Evolutionary conservation across 257 asterid species (phyloP), one percentile per base, ranked within the genome.

Genomic region (Solanum sparsipilum): DNA sequence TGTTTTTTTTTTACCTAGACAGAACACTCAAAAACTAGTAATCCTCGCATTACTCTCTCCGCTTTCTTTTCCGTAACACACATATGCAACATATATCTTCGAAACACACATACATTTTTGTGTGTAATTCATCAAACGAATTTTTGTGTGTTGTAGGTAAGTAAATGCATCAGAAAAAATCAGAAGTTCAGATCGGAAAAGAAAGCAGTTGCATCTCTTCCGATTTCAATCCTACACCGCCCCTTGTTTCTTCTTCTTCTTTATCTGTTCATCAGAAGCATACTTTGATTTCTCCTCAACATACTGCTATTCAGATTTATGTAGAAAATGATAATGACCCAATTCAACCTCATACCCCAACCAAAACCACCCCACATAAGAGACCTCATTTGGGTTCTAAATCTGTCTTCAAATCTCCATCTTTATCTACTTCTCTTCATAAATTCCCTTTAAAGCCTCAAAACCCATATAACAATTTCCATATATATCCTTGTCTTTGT

Each of bases 131-230:
- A 18, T 23, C 58, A 74, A 10, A 23, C 52, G 32, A 75, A 6
- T 65, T 65, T 25, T 41, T 65, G 29, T 74, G 84, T 44, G 38
- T 41, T 6, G 12, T 31, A 83, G 86, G 34, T 60, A 27, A 93
- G 48, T 41, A 41, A 41, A 41, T 96, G 99, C 99, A 94, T 96
- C 98, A 94, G 93, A 96, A 95, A 87, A 96, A 95, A 95, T 96
- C 98, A 46, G 98, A 96, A 92, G 92, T 93, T 90, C 99, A 96
- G 94, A 95, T 95, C 98, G 98, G 99, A 94, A 95, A 94, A 93
- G 99, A 96, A 94, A 96, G 99, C 98, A 93, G 93, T 72, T 93
- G 99, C 98, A 46, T 96, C 96, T 95, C 99, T 96, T 96, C 98
- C 98, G 99, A 96, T 96, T 96, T 95, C 95, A 93, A 94, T 92